A percentile compares a stretch with the other conserved stretches of the same genome.
Evolutionary conservation across 73 alveolate genomes (phyloP).

Genomic region (Paramecium sonneborni): DNA sequence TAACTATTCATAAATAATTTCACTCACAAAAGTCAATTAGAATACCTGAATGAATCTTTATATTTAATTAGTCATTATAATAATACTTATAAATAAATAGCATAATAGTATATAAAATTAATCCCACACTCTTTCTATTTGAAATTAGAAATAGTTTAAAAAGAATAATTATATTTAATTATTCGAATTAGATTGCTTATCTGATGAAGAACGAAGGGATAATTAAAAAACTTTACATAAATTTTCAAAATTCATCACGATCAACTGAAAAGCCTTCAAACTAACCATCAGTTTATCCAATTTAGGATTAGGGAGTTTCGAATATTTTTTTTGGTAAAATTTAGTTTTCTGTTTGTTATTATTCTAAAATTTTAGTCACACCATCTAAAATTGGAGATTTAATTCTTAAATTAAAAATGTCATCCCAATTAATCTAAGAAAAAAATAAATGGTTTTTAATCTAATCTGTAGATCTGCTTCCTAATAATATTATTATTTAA

Average conservation of each 20-base stretch:
- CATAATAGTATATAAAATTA: not conserved
- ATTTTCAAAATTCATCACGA: not conserved
- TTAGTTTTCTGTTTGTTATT: not conserved
- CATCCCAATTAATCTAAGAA: constrained; percentile 73
- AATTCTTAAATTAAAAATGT: constrained; percentile 52
- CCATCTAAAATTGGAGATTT: not conserved
- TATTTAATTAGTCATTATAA: not conserved
- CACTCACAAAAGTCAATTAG: not conserved
- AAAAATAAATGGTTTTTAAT: constrained; percentile 72
- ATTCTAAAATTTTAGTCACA: not conserved
- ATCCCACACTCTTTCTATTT: not conserved
- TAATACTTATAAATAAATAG: too few relatives aligned
- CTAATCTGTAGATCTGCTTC: constrained; percentile 56
- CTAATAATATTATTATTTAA: not conserved
- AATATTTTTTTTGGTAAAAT: not conserved
- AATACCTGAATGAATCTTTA: not conserved
- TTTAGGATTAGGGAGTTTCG: constrained; percentile 19
- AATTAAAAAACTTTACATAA: not conserved
- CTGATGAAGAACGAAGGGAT: not conserved
- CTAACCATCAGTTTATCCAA: not conserved
- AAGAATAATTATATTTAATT: too few relatives aligned
- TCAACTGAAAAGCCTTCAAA: constrained; percentile 34
- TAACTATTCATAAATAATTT: not conserved
- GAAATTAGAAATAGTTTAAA: too few relatives aligned
- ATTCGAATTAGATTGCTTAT: too few relatives aligned